Evolutionary conservation across 1,284 basidiomycete species (phyloP), one percentile per base, ranked within the genome.

Genomic region (Pascua guehoae): DNA sequence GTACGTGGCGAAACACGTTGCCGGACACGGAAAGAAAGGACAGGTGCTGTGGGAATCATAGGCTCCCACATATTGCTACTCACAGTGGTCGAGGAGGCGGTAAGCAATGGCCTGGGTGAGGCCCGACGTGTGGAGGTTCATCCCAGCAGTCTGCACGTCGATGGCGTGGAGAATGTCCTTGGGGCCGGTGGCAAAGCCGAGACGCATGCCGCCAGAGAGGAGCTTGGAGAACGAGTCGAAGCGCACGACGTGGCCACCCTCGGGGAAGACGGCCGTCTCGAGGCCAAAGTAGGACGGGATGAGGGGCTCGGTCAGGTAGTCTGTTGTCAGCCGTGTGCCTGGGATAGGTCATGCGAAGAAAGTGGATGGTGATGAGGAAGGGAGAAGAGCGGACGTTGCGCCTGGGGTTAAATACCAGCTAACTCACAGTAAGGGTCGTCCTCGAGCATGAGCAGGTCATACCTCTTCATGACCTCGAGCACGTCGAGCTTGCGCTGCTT

Each of bases 191-290:
- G 84, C 85, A 72, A 89, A 94, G 12, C 92, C 93, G 44, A 76
- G 62, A 54, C 73, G 66, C 61, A 75, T 61, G 51, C 90, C 91
- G 14, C 87, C 86, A 10, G 88, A 89, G 17, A 94, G 79, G 44
- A 95, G 81, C 80, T 97, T 97, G 55, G 88, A 90, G 60, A 96
- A 82, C 70, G 88, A 89, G 72, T 94, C 91, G 72, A 93, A 90
- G 41, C 91, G 84, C 24, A 93, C 61, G 10, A 93, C 89, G n/a
- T 86, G 84, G 4, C 90, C 90, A 37, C 84, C 82, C 61, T 69
- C 64, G 24, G 72, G 71, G 56, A 74, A 72, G 50, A 76, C 68
- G 49, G 75, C 67, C 0, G 73, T 79, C 70, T 94, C 91, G 46
- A 93, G 80, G 52, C 83, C 79, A 72, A 93, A 91, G 75, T 92